phyloP scores from a whole-genome alignment of 495 filamentous ascomycete species.

The Lichenothelia convexa region DNA sequence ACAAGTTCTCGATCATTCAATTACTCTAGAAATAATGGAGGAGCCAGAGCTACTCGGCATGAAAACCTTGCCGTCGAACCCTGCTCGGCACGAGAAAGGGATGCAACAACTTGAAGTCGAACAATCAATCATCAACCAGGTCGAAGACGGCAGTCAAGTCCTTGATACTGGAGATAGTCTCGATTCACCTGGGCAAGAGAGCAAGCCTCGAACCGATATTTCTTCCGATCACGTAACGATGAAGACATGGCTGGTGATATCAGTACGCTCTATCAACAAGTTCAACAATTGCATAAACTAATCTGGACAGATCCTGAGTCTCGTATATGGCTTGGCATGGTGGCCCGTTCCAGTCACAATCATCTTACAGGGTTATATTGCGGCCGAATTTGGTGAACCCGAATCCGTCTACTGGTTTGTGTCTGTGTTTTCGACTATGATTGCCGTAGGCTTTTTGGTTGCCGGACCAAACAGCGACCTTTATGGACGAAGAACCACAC shows the following conservation, averaged over 20 bases:
- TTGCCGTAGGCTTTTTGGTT: conserved; percentile 17
- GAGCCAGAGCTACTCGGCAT: too few species aligned
- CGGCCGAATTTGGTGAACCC: conserved; percentile 16
- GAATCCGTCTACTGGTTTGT: conserved; percentile 12
- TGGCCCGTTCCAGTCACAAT: conserved; percentile 18
- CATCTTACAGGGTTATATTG: conserved; percentile 11
- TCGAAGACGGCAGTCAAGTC: too few species aligned
- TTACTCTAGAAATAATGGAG: too few species aligned
- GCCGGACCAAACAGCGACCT: conserved; percentile 16
- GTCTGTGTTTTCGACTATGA: conserved; percentile 13
- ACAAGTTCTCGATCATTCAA: too few species aligned
- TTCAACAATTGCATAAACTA: background rate
- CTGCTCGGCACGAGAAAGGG: too few species aligned
- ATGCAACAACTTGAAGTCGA: too few species aligned
- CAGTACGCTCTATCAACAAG: background rate
- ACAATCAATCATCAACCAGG: too few species aligned
- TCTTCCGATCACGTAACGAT: too few species aligned
- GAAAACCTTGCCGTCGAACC: too few species aligned
- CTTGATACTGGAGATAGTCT: too few species aligned
- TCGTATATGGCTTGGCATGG: conserved; percentile 20
- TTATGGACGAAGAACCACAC: conserved; percentile 14
- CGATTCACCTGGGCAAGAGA: too few species aligned
- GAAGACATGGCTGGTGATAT: background rate
- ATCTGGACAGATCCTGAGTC: conserved; percentile 11
- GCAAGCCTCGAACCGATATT: too few species aligned